phyloP scores from a whole-genome alignment of 1,284 basidiomycete genomes.

The Ganoderma sp. region DNA sequence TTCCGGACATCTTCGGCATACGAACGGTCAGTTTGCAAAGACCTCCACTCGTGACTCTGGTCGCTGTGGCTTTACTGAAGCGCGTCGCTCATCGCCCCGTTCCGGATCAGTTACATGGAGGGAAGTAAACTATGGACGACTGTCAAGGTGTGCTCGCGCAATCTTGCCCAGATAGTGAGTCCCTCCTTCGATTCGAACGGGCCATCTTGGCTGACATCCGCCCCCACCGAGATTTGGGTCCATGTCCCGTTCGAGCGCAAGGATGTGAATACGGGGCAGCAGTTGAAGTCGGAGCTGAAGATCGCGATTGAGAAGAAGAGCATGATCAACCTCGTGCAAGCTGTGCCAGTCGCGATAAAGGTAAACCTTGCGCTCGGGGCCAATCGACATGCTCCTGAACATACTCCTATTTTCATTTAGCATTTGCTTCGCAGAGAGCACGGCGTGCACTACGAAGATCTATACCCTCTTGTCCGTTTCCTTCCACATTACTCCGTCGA shows the following conservation, averaged over 20 bases:
- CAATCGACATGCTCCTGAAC: neutral
- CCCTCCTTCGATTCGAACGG: neutral
- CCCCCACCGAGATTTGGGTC: conserved; percentile 59
- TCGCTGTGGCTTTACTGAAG: neutral
- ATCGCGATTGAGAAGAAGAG: conserved; percentile 74
- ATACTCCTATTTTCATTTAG: conserved; percentile 24
- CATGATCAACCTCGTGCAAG: conserved; percentile 73
- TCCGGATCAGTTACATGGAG: conserved; percentile 56
- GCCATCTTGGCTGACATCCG: neutral
- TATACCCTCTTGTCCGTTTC: conserved; percentile 51
- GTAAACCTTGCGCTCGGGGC: conserved; percentile 37
- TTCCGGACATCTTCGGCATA: conserved; percentile 60
- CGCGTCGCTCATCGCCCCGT: neutral
- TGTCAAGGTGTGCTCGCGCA: conserved; percentile 58
- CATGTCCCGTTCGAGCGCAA: conserved; percentile 58
- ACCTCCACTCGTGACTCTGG: neutral
- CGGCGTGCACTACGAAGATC: conserved; percentile 52
- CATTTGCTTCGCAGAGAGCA: conserved; percentile 52
- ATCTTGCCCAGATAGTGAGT: conserved; percentile 58
- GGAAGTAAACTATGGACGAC: conserved; percentile 69
- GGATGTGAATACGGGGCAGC: conserved; percentile 42
- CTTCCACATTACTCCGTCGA: conserved; percentile 61
- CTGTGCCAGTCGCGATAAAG: conserved; percentile 67
- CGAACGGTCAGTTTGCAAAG: conserved; percentile 56
- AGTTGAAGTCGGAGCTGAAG: conserved; percentile 48